Evolutionary conservation across 1,284 basidiomycete genomes (phyloP).

Genomic region (Porogramme epimiltina): DNA sequence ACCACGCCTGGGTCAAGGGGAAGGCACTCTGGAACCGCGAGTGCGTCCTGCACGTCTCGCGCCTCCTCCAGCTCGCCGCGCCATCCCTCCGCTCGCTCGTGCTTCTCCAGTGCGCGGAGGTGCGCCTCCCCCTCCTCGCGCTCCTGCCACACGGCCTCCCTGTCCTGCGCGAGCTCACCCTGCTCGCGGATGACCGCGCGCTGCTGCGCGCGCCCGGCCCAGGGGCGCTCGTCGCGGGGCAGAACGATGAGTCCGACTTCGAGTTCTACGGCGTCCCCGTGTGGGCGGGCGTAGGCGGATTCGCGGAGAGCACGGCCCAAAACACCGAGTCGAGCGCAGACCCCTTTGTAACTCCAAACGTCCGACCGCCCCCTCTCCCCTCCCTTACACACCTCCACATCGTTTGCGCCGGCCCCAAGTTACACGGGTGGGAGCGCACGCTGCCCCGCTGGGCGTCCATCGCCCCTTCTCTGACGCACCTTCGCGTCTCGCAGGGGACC

Average conservation of each 20-base stretch:
- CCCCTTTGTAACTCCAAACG: too few species aligned
- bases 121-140: slow-evolving; percentile 19
- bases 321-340: neutral
- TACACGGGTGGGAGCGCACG: slow-evolving; percentile 21
- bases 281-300: too few species aligned
- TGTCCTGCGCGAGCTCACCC: slow-evolving; percentile 20
- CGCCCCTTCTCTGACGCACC: slow-evolving; percentile 15
- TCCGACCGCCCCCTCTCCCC: slow-evolving; percentile 11
- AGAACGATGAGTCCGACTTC: slow-evolving; percentile 21
- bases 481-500: slow-evolving; percentile 17
- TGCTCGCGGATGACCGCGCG: slow-evolving; percentile 19
- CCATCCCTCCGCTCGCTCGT: slow-evolving; percentile 15
- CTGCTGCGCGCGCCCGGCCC: slow-evolving; percentile 11
- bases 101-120: slow-evolving; percentile 17
- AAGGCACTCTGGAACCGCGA: slow-evolving; percentile 20
- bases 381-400: slow-evolving; percentile 16
- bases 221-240: slow-evolving; percentile 8
- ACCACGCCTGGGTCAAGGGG: slow-evolving; percentile 10
- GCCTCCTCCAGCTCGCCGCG: slow-evolving; percentile 17
- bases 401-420: slow-evolving; percentile 15
- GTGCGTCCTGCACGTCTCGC: slow-evolving; percentile 17
- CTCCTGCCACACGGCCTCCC: slow-evolving; percentile 6
- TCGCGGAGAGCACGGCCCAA: too few species aligned
- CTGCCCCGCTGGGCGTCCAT: slow-evolving; percentile 16
- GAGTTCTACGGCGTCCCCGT: slow-evolving; percentile 9